A percentile compares a stretch with the other conserved stretches of the same genome.
Conservation (phyloP, 2,329 filamentous ascomycete genomes). For the Fusarium abutilonis region DNA sequence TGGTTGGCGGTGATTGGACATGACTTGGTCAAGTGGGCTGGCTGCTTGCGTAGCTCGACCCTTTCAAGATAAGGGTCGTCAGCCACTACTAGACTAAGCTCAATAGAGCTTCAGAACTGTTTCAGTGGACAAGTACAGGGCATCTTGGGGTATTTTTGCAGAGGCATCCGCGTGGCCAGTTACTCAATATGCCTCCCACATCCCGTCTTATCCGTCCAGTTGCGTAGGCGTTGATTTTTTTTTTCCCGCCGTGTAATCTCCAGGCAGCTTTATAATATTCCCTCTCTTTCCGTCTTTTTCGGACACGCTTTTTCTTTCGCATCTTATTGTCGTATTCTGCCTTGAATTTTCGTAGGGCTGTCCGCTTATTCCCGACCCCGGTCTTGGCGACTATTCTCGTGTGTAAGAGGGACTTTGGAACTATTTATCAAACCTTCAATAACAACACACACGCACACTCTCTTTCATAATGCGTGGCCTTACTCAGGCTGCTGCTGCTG, state of each 20-base stretch:
- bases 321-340: constrained; percentile 25
- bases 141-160: constrained; percentile 16
- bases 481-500: constrained; percentile 43
- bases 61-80: constrained; percentile 15
- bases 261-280: constrained; percentile 17
- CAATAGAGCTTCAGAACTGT: constrained; percentile 16
- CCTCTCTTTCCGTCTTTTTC: neutral
- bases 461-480: constrained; percentile 44
- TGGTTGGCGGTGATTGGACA: constrained; percentile 44
- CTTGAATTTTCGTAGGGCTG: constrained; percentile 16
- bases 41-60: constrained; percentile 38
- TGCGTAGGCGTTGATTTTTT: no score
- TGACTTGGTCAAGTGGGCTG: constrained; percentile 13
- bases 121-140: constrained; percentile 16
- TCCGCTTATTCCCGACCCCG: neutral
- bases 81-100: constrained; percentile 15
- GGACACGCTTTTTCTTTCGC: neutral
- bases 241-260: constrained; percentile 10
- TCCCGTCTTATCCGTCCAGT: constrained; percentile 12
- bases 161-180: constrained; percentile 28
- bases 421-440: neutral
- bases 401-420: constrained; percentile 8
- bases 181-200: constrained; percentile 25
- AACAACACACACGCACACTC: neutral
- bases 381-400: neutral